These are phyloP conservation scores for Wickerhamomyces canadensis DNA, from an alignment of 805 yeast genomes.

Conservation along the genomic window DNA sequence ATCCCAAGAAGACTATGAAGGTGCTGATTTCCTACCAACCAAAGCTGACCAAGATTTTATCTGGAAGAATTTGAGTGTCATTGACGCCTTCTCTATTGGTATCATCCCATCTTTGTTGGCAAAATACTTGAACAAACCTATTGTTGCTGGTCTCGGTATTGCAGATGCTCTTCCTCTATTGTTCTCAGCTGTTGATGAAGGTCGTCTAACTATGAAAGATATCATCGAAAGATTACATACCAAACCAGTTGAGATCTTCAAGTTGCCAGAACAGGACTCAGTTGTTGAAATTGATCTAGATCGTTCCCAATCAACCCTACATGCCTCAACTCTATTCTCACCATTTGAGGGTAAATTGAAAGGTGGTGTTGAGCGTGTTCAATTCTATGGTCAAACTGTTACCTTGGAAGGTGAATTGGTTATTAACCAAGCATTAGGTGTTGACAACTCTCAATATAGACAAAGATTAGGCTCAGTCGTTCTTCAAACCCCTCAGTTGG, in stretches of 20 bases:
- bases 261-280: slow-evolving; percentile 75
- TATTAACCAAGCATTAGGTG: slow-evolving; percentile 56
- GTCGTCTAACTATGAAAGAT: slow-evolving; percentile 66
- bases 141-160: slow-evolving; percentile 71
- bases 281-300: slow-evolving; percentile 80
- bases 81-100: slow-evolving; percentile 89
- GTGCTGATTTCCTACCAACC: slow-evolving; percentile 71
- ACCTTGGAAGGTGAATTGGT: slow-evolving; percentile 78
- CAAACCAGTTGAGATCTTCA: slow-evolving; percentile 78
- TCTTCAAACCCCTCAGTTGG: slow-evolving; percentile 17
- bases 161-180: slow-evolving; percentile 78
- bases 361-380: slow-evolving; percentile 89
- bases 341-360: slow-evolving; percentile 53
- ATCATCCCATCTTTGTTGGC: slow-evolving; percentile 70
- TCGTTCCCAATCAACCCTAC: slow-evolving; percentile 44
- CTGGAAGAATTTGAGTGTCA: slow-evolving; percentile 66
- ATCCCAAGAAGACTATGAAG: slow-evolving; percentile 65
- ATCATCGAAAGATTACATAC: slow-evolving; percentile 69
- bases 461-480: slow-evolving; percentile 23
- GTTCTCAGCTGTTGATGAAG: slow-evolving; percentile 71
- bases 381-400: slow-evolving; percentile 69
- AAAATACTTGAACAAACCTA: slow-evolving; percentile 51
- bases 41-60: slow-evolving; percentile 74
- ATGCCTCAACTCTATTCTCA: slow-evolving; percentile 41
- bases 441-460: slow-evolving; percentile 24